These are phyloP conservation scores for Solanum lycopersicoides DNA, from an alignment of 257 asterid species.

Conservation along the genomic window DNA sequence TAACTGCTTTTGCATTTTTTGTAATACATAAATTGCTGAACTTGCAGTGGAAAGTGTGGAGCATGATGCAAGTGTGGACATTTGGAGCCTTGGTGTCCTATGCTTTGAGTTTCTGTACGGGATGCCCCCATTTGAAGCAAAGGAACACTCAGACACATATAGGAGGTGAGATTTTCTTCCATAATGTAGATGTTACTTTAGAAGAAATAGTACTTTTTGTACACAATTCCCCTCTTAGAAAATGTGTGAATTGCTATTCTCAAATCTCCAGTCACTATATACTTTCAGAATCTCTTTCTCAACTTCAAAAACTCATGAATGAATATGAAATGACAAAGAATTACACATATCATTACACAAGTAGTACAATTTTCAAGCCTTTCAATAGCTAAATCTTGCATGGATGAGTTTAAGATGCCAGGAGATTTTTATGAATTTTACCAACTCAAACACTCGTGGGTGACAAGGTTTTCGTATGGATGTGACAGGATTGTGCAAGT, in stretches of 20 bases:
- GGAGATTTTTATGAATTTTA: background rate
- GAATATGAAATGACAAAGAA: background rate
- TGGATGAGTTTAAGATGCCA: background rate
- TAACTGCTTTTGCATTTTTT: background rate
- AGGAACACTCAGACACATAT: constrained; percentile 91
- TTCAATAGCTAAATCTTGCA: background rate
- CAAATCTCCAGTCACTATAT: background rate
- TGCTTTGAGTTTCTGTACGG: constrained; percentile 96
- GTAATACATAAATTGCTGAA: background rate
- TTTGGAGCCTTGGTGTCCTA: constrained; percentile 94
- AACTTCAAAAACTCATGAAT: background rate
- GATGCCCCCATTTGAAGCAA: constrained; percentile 90
- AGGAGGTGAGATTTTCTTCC: constrained; percentile 41
- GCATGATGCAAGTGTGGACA: constrained; percentile 91
- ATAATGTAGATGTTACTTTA: background rate
- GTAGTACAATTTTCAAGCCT: background rate
- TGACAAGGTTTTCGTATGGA: background rate
- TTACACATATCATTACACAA: background rate
- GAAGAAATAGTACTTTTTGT: background rate
- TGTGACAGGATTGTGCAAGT: constrained; percentile 79
- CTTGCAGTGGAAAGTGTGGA: constrained; percentile 84
- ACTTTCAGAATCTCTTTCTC: background rate
- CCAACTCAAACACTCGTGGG: background rate
- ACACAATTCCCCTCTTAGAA: background rate
- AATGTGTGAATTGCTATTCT: background rate